Conservation (phyloP, 495 filamentous ascomycete genomes). For the Aspergillus bridgeri region DNA sequence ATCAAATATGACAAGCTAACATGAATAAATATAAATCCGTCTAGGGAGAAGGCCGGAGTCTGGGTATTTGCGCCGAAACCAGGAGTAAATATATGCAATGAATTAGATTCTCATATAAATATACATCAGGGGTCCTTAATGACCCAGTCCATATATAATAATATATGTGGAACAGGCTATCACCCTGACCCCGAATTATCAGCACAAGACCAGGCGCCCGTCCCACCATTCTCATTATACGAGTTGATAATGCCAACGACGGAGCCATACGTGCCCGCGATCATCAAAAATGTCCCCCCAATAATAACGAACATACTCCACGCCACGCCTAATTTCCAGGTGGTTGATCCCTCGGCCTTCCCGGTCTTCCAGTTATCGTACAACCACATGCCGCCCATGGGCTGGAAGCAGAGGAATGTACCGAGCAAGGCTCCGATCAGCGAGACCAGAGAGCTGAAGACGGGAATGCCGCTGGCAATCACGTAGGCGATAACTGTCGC, state of each 20-base stretch:
- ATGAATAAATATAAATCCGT: too few relatives aligned
- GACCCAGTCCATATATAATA: too few relatives aligned
- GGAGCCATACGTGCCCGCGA: constrained; percentile 52
- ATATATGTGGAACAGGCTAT: too few relatives aligned
- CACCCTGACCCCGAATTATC: constrained; percentile 15
- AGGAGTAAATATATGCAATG: too few relatives aligned
- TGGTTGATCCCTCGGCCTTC: not conserved
- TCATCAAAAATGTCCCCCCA: constrained; percentile 41
- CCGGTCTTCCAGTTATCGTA: constrained; percentile 34
- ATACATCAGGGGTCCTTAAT: too few relatives aligned
- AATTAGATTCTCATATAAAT: too few relatives aligned
- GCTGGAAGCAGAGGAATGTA: constrained; percentile 23
- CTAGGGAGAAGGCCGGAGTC: too few relatives aligned
- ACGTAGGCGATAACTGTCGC: constrained; percentile 24
- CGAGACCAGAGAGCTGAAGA: constrained; percentile 46
- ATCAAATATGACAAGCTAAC: too few relatives aligned
- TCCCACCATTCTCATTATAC: constrained; percentile 19
- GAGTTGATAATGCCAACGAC: constrained; percentile 47
- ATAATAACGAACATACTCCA: constrained; percentile 17
- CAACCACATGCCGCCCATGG: constrained; percentile 33
- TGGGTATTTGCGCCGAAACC: too few relatives aligned
- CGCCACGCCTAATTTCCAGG: constrained; percentile 8
- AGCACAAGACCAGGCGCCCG: constrained; percentile 15
- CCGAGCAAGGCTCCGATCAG: constrained; percentile 53
- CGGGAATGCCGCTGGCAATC: constrained; percentile 34